A percentile compares a stretch with the other conserved stretches of the same genome.
phyloP scores from a whole-genome alignment of 139 green algal species.

The Volvox africanus region DNA sequence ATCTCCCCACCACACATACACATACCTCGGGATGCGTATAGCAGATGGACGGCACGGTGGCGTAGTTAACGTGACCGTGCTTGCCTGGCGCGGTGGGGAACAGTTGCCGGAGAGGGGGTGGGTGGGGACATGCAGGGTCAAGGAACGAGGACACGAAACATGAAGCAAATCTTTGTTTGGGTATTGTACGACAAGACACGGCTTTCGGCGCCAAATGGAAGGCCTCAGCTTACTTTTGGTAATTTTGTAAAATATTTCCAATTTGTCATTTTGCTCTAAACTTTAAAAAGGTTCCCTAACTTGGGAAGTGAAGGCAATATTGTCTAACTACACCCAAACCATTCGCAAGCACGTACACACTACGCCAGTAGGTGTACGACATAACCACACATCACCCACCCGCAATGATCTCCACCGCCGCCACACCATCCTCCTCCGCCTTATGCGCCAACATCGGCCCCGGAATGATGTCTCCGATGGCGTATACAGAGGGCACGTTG shows the following conservation, averaged over 20 bases:
- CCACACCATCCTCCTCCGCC: constrained; percentile 99
- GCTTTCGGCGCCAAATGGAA: not conserved
- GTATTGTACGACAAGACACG: not conserved
- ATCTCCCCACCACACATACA: not conserved
- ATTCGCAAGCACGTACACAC: not conserved
- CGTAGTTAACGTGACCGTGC: constrained; percentile 97
- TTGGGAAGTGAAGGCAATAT: too few species aligned
- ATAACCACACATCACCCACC: constrained; percentile 39
- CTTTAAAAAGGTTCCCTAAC: too few species aligned
- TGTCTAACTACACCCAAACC: not conserved
- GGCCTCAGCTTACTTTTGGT: too few species aligned
- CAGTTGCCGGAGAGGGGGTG: not conserved
- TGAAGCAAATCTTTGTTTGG: too few species aligned
- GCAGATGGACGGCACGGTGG: constrained; percentile 96
- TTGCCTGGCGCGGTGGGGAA: constrained; percentile 69
- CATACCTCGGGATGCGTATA: constrained; percentile 85
- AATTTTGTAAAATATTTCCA: too few species aligned
- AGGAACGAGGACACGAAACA: not conserved
- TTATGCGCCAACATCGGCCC: constrained; percentile 99
- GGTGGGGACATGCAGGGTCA: not conserved
- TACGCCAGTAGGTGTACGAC: not conserved
- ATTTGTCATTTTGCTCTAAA: too few species aligned
- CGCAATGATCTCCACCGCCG: constrained; percentile 93
- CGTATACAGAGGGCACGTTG: constrained; percentile 77
- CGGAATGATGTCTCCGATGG: constrained; percentile 94